Base-by-base conservation (phyloP, 495 filamentous ascomycete species). In the Chlorociboria aeruginascens region DNA sequence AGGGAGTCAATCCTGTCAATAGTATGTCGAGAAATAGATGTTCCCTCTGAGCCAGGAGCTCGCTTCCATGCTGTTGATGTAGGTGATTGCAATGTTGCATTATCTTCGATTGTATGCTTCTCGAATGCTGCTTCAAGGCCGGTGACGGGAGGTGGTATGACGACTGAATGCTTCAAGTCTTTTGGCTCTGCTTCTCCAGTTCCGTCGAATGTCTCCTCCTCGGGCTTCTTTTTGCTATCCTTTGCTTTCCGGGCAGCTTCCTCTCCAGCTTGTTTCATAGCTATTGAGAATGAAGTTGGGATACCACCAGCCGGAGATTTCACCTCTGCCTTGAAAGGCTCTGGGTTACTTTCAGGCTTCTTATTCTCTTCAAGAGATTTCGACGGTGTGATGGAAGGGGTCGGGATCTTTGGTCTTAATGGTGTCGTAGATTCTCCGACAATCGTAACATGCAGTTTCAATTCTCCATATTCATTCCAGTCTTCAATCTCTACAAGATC, bases 381-480 rank as follows among this genome's bases (percentile, higher is more conserved):
- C 44, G 57, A 46, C 9, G 63, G 33, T 17, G 51, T 55, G 28
- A 49, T 32, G 40, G 43, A 54, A 20, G 42, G 38, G n/a, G 25
- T 31, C 14, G 40, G 40, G n/a, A 30, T 36, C 1, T 39, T 12
- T 11, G 51, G 14, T 41, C 58, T 52, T 31, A 53, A 55, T 37
- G 56, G 55, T 33, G 45, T 50, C 62, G 60, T 25, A 64, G 60
- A 6, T 58, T 64, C 55, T 68, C 61, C 62, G 48, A 70, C 68
- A 66, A 75, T 66, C 37, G 61, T 82, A 46, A 96, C 71, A 50
- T 85, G 77, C 62, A 92, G 77, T 62, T 92, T 89, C 46, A 98
- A 74, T 69, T 97, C 92, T 59, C 85, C 90, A 60, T 90, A 95
- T 58, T 98, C 92, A 66, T 98, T 98, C 93, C 93, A 97, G 61